phyloP scores from a whole-genome alignment of 2,329 filamentous ascomycete species.

The Diplodia seriata region DNA sequence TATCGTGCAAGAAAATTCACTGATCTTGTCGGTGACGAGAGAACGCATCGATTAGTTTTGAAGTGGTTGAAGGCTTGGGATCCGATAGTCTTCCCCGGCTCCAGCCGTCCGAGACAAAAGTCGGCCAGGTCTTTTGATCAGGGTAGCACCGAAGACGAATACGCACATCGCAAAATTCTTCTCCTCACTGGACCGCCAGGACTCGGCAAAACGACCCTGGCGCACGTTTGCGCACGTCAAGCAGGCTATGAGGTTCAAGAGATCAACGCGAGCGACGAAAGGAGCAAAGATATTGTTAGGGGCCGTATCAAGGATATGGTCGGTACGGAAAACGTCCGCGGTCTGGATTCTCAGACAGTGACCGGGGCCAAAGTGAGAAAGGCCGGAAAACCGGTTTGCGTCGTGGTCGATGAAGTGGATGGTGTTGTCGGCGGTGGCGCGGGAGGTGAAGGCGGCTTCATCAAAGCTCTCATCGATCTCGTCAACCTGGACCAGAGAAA shows the following conservation, averaged over 20 bases:
- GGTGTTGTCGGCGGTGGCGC: slow-evolving; percentile 82
- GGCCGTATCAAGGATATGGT: slow-evolving; percentile 89
- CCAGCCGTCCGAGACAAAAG: slow-evolving; percentile 64
- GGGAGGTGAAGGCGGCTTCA: slow-evolving; percentile 86
- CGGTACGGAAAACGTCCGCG: slow-evolving; percentile 90
- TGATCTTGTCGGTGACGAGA: slow-evolving; percentile 91
- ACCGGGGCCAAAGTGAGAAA: slow-evolving; percentile 67
- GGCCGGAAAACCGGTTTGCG: slow-evolving; percentile 84
- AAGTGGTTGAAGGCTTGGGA: slow-evolving; percentile 97
- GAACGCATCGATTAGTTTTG: slow-evolving; percentile 87
- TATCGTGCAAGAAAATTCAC: slow-evolving; percentile 92
- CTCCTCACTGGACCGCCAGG: slow-evolving; percentile 91
- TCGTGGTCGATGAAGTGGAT: slow-evolving; percentile 96
- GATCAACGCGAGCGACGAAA: slow-evolving; percentile 96
- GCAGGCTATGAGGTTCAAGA: slow-evolving; percentile 96
- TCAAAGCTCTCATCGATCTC: slow-evolving; percentile 92
- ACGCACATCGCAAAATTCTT: slow-evolving; percentile 83
- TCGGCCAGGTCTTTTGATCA: slow-evolving; percentile 55
- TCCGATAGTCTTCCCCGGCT: slow-evolving; percentile 84
- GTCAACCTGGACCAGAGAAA: slow-evolving; percentile 88
- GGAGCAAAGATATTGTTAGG: slow-evolving; percentile 87
- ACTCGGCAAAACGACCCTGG: slow-evolving; percentile 92
- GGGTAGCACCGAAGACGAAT: slow-evolving; percentile 65
- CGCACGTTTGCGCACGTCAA: slow-evolving; percentile 93
- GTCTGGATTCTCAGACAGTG: slow-evolving; percentile 63